These are phyloP conservation scores for Fraxinus americana DNA, from an alignment of 257 asterid species.

Conservation along the genomic window DNA sequence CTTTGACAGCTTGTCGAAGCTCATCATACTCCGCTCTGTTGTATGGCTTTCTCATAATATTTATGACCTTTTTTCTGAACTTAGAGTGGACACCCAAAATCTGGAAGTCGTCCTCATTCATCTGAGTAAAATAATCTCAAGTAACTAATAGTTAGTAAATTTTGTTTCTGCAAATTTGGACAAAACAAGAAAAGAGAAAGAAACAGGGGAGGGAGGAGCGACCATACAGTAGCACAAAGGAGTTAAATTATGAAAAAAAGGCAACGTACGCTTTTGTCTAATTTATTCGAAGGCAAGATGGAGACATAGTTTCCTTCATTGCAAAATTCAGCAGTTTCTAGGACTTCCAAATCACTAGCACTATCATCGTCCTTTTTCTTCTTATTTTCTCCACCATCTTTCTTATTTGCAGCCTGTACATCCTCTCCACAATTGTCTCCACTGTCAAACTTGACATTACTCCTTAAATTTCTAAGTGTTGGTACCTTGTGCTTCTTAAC, in stretches of 20 bases:
- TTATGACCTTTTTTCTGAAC: constrained; percentile 32
- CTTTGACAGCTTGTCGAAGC: constrained; percentile 4
- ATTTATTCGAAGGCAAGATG: background rate
- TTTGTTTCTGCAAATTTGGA: background rate
- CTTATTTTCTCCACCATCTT: constrained; percentile 4
- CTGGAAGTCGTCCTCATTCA: background rate
- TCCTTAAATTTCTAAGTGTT: too few species aligned
- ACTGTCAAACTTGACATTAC: too few species aligned
- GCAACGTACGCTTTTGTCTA: background rate
- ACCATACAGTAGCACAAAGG: background rate
- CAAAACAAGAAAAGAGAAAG: background rate
- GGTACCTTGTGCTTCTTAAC: too few species aligned
- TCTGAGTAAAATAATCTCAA: background rate
- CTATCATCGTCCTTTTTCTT: constrained; percentile 13
- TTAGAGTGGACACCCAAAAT: constrained; percentile 9
- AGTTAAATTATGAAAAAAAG: background rate
- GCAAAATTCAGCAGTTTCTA: constrained; percentile 22
- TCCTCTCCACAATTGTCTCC: background rate
- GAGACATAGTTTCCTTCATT: constrained; percentile 22
- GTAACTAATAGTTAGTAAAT: background rate
- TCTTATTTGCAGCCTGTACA: constrained; percentile 9
- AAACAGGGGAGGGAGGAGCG: background rate
- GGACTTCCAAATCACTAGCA: constrained; percentile 33
- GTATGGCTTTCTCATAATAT: constrained; percentile 40
- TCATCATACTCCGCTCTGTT: constrained; percentile 26